Conservation (phyloP, 2,329 filamentous ascomycete species). For the Cladosporium sp. region DNA sequence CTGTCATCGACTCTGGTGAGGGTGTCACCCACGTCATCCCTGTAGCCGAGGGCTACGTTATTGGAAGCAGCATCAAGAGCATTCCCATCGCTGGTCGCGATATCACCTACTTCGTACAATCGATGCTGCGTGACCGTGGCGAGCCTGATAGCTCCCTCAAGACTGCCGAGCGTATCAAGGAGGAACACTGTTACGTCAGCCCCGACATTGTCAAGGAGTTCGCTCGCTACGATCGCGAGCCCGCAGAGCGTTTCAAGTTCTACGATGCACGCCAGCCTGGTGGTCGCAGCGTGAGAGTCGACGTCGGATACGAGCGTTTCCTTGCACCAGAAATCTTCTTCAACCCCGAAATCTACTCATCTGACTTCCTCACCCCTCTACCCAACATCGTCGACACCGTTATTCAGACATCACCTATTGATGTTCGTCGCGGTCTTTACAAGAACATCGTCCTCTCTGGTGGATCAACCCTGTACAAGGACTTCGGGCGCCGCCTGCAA, state of each 20-base stretch:
- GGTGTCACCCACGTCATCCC: constrained; percentile 99
- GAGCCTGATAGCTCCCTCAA: constrained; percentile 96
- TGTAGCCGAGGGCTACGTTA: constrained; percentile 97
- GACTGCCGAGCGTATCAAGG: constrained; percentile 97
- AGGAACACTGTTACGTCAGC: constrained; percentile 97
- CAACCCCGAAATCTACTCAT: constrained; percentile 99
- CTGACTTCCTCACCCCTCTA: constrained; percentile 93
- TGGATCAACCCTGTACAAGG: constrained; percentile 96
- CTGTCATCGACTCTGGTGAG: constrained; percentile 96
- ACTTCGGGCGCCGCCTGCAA: constrained; percentile 93
- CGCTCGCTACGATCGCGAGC: constrained; percentile 86
- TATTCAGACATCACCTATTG: constrained; percentile 95
- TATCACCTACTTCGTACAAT: constrained; percentile 98
- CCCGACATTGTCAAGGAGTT: constrained; percentile 99
- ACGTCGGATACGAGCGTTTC: constrained; percentile 97
- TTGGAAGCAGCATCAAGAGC: constrained; percentile 97
- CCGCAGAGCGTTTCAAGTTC: constrained; percentile 77
- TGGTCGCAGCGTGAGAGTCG: constrained; percentile 77
- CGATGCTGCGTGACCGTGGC: constrained; percentile 87
- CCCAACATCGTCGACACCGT: constrained; percentile 93
- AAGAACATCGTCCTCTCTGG: constrained; percentile 99
- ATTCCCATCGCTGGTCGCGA: constrained; percentile 97
- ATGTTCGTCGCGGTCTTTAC: constrained; percentile 93
- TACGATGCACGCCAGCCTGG: constrained; percentile 83
- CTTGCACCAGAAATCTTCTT: constrained; percentile 99